Base-by-base conservation (phyloP, 2,329 filamentous ascomycete genomes). In the Xylaria sp. region DNA sequence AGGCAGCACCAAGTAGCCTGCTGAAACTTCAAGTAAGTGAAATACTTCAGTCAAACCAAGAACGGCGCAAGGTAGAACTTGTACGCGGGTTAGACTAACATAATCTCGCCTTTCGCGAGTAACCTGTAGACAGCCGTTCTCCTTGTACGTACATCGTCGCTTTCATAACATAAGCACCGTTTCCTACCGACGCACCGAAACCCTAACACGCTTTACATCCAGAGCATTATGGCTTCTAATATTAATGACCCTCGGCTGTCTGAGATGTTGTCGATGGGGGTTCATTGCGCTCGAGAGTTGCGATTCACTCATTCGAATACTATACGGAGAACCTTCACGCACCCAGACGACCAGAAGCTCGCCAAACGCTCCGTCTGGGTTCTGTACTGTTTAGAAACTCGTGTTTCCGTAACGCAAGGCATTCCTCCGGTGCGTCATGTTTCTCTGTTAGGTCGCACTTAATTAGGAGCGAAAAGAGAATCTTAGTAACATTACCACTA, bases 21-120 rank as follows among this genome's bases (percentile, higher is more conserved):
- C 25, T 60, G 18, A 60, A 60, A 25, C 57, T 60, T 48, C 57
- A 49, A 49, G 57, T 60, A 20, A 60, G 57, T 56, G 18, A 23
- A 13, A 20, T 49, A 4, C 8, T 36, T 36, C 57, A 7, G 36
- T 48, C 18, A n/a, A 20, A 18, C 18, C 33, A 56, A 23, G 10
- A 5, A 23, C 33, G n/a, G 4, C 31, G 39, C 20, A 41, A 23
- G 12, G 10, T n/a, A 52, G 8, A 13, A 39, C 13, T 23, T 23
- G 23, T 55, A 41, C 9, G 15, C 10, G 33, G 33, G 15, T n/a
- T 56, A 5, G n/a, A 41, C 54, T 56, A 56, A 56, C 54, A 12
- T 36, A 23, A 23, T 23, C 33, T 2, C 54, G 5, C 54, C n/a
- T 41, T 39, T 56, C n/a, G n/a, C 31, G 33, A 13, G 33, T n/a